Evolutionary conservation across 768 basidiomycete species (phyloP).

Genomic region (Nidularia pulvinata): DNA sequence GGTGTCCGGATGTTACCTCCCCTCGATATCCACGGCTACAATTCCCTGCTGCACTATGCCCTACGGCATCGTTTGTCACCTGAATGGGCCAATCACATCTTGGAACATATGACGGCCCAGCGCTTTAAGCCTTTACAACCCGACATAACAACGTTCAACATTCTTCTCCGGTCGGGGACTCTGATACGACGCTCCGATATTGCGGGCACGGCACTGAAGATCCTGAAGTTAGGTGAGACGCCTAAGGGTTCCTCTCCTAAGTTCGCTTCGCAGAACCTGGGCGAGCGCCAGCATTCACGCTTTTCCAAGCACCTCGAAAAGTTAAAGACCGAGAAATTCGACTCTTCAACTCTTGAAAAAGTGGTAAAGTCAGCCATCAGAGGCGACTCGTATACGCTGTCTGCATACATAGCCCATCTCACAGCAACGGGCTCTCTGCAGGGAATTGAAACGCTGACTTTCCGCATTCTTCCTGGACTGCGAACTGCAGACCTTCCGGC

Average conservation of each 20-base stretch:
- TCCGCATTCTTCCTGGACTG: slow-evolving; percentile 1
- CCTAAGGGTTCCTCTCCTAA: background rate
- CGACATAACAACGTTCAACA: slow-evolving; percentile 52
- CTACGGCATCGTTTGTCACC: slow-evolving; percentile 59
- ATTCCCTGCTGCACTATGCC: slow-evolving; percentile 65
- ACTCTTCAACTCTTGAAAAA: too few relatives aligned
- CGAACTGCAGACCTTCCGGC: slow-evolving; percentile 12
- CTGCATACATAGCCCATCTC: too few relatives aligned
- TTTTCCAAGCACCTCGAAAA: too few relatives aligned
- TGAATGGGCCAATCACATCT: slow-evolving; percentile 40
- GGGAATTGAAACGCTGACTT: too few relatives aligned
- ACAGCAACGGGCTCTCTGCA: too few relatives aligned
- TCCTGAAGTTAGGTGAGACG: slow-evolving; percentile 15
- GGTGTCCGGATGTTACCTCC: slow-evolving; percentile 11
- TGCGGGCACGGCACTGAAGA: slow-evolving; percentile 30
- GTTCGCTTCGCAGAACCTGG: too few relatives aligned
- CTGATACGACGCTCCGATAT: slow-evolving; percentile 45
- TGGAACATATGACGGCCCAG: slow-evolving; percentile 52
- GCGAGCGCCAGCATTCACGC: too few relatives aligned
- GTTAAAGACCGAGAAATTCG: too few relatives aligned
- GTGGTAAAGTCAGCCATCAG: too few relatives aligned
- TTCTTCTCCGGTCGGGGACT: slow-evolving; percentile 54
- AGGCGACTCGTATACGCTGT: too few relatives aligned
- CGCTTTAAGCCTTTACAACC: slow-evolving; percentile 42
- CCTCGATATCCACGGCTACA: slow-evolving; percentile 34